phyloP scores from a whole-genome alignment of 2,329 filamentous ascomycete genomes.

The Hymenoscyphus salicellus region DNA sequence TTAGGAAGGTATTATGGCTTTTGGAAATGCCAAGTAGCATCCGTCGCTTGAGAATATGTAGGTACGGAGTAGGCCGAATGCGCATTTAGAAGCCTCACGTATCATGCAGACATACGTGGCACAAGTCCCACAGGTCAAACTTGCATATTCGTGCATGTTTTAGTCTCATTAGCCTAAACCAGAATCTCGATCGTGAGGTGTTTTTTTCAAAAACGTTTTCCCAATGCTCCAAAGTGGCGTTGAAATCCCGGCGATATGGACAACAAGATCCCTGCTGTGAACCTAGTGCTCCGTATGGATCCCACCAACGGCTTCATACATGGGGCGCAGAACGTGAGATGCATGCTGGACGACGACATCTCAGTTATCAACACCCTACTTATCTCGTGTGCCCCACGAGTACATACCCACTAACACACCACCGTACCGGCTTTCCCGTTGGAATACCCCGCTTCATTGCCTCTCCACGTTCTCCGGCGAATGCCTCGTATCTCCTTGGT shows the following conservation, averaged over 20 bases:
- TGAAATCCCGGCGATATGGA: slow-evolving; percentile 2
- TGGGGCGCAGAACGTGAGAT: not conserved
- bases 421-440: not conserved
- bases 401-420: not conserved
- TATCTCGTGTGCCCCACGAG: not conserved
- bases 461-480: not conserved
- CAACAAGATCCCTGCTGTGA: not conserved
- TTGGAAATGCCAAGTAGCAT: not conserved
- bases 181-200: not conserved
- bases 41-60: not conserved
- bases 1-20: not conserved
- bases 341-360: not conserved
- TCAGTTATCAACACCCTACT: not conserved
- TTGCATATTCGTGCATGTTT: not conserved
- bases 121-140: not conserved
- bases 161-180: not conserved
- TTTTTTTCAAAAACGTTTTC: not conserved
- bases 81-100: not conserved
- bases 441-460: not conserved
- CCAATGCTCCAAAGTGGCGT: not conserved
- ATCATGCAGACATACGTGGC: not conserved
- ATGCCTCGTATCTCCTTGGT: not conserved
- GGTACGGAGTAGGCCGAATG: not conserved
- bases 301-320: not conserved
- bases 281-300: not conserved